A percentile compares a stretch with the other conserved stretches of the same genome.
These are phyloP conservation scores for Sarcomyxa edulis DNA, from an alignment of 768 basidiomycete species.

Conservation along the genomic window DNA sequence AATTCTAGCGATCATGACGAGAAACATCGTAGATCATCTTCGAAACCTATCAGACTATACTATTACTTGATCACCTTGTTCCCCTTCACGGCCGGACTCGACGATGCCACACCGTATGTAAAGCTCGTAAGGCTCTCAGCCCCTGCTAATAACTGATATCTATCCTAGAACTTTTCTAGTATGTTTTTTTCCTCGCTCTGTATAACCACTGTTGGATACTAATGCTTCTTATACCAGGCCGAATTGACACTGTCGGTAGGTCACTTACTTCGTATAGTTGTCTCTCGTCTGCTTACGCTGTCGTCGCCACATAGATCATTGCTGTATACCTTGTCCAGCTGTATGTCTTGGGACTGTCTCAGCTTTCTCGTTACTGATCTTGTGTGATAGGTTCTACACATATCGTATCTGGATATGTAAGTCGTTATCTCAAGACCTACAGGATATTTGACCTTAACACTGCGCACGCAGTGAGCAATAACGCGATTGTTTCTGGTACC, in stretches of 20 bases:
- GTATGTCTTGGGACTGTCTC: too few relatives aligned
- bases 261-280: too few relatives aligned
- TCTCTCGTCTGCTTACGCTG: too few relatives aligned
- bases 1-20: too few relatives aligned
- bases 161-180: slow-evolving; percentile 12
- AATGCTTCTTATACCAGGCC: too few relatives aligned
- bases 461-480: slow-evolving; percentile 14
- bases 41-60: slow-evolving; percentile 18
- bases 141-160: background rate
- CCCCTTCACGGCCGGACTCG: slow-evolving; percentile 16
- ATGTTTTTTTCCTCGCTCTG: slow-evolving; percentile 12
- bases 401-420: slow-evolving; percentile 14
- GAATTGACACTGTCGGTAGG: too few relatives aligned
- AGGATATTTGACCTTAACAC: background rate
- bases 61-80: slow-evolving; percentile 17
- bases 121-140: background rate
- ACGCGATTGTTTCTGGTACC: slow-evolving; percentile 6
- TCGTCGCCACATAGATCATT: slow-evolving; percentile 14
- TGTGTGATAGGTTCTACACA: slow-evolving; percentile 12
- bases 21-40: too few relatives aligned
- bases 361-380: too few relatives aligned
- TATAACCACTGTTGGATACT: background rate
- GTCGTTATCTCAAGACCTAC: background rate
- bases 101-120: slow-evolving; percentile 14
- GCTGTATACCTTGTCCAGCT: slow-evolving; percentile 17